These are phyloP conservation scores for Cladosporium sp. DNA, from an alignment of 2,329 filamentous ascomycete genomes.

Conservation along the genomic window DNA sequence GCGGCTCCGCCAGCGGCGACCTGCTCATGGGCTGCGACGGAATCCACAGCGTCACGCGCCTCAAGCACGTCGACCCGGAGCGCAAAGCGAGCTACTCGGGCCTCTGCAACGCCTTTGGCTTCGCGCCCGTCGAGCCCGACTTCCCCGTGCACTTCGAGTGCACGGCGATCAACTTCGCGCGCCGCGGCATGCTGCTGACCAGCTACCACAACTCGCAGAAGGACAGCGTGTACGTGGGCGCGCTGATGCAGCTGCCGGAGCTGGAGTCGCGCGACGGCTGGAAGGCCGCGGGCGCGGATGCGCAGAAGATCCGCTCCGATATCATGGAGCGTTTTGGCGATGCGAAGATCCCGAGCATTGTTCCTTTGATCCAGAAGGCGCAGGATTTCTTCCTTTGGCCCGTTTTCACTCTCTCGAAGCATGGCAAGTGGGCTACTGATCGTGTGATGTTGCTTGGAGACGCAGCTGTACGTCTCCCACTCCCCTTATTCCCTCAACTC, in stretches of 20 bases:
- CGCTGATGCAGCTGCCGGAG: constrained; percentile 41
- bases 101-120: constrained; percentile 45
- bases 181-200: constrained; percentile 42
- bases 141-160: constrained; percentile 38
- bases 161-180: constrained; percentile 44
- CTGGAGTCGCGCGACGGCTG: constrained; percentile 42
- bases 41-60: constrained; percentile 38
- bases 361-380: constrained; percentile 38
- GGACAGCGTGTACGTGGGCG: constrained; percentile 41
- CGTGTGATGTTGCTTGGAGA: constrained; percentile 43
- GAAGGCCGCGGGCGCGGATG: constrained; percentile 42
- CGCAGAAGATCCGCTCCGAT: constrained; percentile 38
- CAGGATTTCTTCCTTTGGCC: constrained; percentile 44
- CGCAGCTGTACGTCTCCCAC: constrained; percentile 34
- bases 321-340: constrained; percentile 39
- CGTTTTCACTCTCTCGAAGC: constrained; percentile 42
- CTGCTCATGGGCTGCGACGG: constrained; percentile 35
- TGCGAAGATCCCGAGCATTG: constrained; percentile 35
- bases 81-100: constrained; percentile 41
- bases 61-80: constrained; percentile 42
- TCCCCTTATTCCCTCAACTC: background rate
- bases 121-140: constrained; percentile 35
- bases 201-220: constrained; percentile 35
- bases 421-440: constrained; percentile 43
- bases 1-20: constrained; percentile 29